Evolutionary conservation across 192 early-diverging fungal species (phyloP).

Genomic region (Chytriomyces sp.): DNA sequence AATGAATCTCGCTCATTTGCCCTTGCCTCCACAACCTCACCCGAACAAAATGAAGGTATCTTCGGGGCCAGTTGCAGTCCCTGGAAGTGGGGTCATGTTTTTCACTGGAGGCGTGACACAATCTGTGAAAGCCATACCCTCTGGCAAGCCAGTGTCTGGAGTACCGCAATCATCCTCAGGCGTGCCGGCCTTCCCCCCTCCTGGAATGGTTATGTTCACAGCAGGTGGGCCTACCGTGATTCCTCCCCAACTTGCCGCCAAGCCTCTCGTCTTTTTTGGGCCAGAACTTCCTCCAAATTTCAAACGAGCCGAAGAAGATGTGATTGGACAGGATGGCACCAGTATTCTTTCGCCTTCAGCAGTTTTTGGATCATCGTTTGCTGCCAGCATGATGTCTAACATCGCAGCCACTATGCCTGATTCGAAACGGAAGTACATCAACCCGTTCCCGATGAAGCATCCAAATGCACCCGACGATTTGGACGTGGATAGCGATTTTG

Average conservation of each 20-base stretch:
- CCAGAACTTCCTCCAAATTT: constrained; percentile 29
- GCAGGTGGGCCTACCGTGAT: not conserved
- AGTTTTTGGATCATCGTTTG: not conserved
- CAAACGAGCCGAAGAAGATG: not conserved
- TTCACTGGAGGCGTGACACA: not conserved
- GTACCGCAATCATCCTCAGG: not conserved
- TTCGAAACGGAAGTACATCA: constrained; percentile 19
- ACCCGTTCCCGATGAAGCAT: constrained; percentile 23
- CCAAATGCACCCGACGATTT: constrained; percentile 4
- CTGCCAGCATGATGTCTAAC: not conserved
- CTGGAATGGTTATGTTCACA: not conserved
- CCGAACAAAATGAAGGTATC: not conserved
- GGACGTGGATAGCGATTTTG: constrained; percentile 26
- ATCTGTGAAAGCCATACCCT: not conserved
- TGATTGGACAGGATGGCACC: not conserved
- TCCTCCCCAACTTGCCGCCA: not conserved
- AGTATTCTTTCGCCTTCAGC: not conserved
- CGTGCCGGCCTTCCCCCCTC: not conserved
- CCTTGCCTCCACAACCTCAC: not conserved
- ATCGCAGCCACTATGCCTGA: not conserved
- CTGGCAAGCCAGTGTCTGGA: not conserved
- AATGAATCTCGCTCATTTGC: not conserved
- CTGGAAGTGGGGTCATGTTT: not conserved
- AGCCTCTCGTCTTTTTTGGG: constrained; percentile 7
- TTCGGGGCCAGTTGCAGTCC: not conserved